Evolutionary conservation across 331 rosid genomes (phyloP).

Genomic region (Quercus phellos): DNA sequence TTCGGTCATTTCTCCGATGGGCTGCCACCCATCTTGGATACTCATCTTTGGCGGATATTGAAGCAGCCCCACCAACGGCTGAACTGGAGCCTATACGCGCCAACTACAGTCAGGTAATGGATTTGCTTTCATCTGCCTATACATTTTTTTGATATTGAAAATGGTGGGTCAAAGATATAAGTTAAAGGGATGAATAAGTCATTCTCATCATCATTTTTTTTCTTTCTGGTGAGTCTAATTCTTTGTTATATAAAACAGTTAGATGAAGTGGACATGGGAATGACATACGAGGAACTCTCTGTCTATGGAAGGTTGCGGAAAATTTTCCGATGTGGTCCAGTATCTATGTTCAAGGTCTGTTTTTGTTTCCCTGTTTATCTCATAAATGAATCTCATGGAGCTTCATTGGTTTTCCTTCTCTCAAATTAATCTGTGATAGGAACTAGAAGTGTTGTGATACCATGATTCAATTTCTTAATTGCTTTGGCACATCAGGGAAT

Average conservation of each 20-base stretch:
- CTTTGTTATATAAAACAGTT: constrained; percentile 43
- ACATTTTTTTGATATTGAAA: neutral
- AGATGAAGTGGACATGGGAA: constrained; percentile 98
- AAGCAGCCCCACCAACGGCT: constrained; percentile 98
- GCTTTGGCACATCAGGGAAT: neutral
- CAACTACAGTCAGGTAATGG: constrained; percentile 71
- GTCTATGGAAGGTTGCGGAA: constrained; percentile 84
- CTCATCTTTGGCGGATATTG: constrained; percentile 73
- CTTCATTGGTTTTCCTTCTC: neutral
- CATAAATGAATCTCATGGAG: neutral
- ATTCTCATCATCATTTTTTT: neutral
- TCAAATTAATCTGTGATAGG: neutral
- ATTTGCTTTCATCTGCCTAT: neutral
- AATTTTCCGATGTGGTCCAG: constrained; percentile 85
- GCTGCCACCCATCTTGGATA: constrained; percentile 86
- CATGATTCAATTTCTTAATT: neutral
- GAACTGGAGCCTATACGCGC: constrained; percentile 95
- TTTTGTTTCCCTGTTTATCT: neutral
- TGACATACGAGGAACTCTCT: constrained; percentile 94
- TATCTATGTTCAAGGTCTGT: constrained; percentile 74
- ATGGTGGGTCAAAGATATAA: neutral
- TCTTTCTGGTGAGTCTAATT: neutral
- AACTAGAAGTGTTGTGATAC: neutral
- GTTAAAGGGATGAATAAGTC: constrained; percentile 13
- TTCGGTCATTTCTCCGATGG: constrained; percentile 82